Evolutionary conservation across 257 asterid species (phyloP), one percentile per base, ranked within the genome.

Genomic region (Scutellaria minor): DNA sequence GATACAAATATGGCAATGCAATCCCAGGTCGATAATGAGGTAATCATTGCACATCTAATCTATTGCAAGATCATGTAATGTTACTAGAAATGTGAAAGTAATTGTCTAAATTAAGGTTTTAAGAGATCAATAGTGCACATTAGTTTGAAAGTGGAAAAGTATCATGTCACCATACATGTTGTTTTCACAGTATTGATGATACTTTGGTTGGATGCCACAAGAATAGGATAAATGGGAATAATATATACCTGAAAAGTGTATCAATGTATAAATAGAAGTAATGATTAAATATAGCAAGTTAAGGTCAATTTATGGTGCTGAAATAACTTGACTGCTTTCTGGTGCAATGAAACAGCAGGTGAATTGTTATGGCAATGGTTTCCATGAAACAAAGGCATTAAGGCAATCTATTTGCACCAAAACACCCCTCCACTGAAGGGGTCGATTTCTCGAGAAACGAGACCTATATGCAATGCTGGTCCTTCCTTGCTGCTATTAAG

Each of bases 351-450:
- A 75, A 44, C 77, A 66, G 22, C 83, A 80, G 87, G 85, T 74
- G 76, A 78, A 68, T 53, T 47, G 41, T 59, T 81, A 60, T 76
- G 75, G 83, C 79, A 73, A 73, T 74, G 83, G 82, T 71, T 81
- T 83, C 74, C 74, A 64, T 61, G 70, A 79, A 75, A 62, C 75
- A 71, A 78, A 74, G 60, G 71, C 48, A 75, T 71, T 66, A 7
- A 66, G 47, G 65, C 73, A 64, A 70, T 56, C 64, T 31, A 18
- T 64, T 69, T 76, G 53, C 75, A 37, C 65, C 60, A 53, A 67
- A 53, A 6, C 52, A 46, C 57, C 73, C 20, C 66, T 66, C 55
- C 39, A 70, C 12, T 71, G 37, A 80, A 79, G 48, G 52, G 39
- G 71, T 63, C 70, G 14, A 48, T 78, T 46, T 44, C 42, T 71